phyloP scores from a whole-genome alignment of 176 grass and related monocot species.

The Eremochloa ophiuroides region DNA sequence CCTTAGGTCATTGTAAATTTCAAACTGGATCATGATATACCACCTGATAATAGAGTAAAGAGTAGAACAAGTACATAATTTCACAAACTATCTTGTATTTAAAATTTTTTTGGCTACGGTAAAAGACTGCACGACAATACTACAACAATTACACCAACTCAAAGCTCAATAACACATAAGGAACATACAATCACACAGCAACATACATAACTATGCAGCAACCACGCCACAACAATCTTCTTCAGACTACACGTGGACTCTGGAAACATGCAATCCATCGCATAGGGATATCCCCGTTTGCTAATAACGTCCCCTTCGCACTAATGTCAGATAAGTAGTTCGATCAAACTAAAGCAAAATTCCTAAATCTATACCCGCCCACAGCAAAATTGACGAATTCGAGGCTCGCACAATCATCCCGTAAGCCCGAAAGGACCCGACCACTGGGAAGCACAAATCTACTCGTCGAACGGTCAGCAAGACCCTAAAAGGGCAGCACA shows the following conservation, averaged over 20 bases:
- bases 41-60: background rate
- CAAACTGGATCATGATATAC: background rate
- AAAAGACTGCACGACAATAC: background rate
- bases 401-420: background rate
- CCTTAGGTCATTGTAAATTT: background rate
- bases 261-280: background rate
- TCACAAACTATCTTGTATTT: background rate
- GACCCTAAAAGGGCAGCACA: background rate
- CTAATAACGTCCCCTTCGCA: background rate
- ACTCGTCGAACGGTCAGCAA: background rate
- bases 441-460: background rate
- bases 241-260: background rate
- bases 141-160: background rate
- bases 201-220: background rate
- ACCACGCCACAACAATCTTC: background rate
- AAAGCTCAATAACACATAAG: background rate
- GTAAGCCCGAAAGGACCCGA: background rate
- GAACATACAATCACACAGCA: background rate
- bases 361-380: background rate
- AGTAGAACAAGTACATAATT: background rate
- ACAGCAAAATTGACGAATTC: background rate
- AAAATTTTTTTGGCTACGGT: background rate
- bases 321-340: background rate
- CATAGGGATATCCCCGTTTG: background rate
- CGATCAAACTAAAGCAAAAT: background rate